phyloP scores from a whole-genome alignment of 2,329 filamentous ascomycete genomes.

The Dactylellina haptotyla region DNA sequence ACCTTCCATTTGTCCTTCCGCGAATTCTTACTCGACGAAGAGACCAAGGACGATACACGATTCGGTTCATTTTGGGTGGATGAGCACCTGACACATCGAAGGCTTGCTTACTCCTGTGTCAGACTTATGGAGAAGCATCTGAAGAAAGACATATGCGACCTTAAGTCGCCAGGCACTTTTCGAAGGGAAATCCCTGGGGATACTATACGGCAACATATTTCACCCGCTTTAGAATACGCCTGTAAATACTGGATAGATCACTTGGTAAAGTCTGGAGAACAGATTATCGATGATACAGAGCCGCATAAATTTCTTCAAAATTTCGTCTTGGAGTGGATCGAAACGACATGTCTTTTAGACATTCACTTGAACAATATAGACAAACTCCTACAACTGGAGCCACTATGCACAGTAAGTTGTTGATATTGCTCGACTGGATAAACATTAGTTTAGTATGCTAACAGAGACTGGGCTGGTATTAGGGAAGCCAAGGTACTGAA shows the following conservation, averaged over 20 bases:
- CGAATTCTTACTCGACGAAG: constrained; percentile 18
- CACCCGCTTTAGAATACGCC: constrained; percentile 58
- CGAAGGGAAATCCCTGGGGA: constrained; percentile 52
- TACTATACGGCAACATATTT: not conserved
- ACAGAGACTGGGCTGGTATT: not conserved
- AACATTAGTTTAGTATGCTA: not conserved
- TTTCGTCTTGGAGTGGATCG: not conserved
- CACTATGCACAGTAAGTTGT: no score
- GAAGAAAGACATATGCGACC: constrained; percentile 58
- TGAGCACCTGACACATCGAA: not conserved
- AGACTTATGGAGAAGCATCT: not conserved
- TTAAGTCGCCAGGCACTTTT: constrained; percentile 37
- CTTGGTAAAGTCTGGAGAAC: constrained; percentile 57
- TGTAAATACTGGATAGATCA: constrained; percentile 61
- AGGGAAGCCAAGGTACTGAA: no score
- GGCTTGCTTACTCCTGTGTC: not conserved
- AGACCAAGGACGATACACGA: not conserved
- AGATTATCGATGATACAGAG: constrained; percentile 58
- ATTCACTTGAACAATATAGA: no score
- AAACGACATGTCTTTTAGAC: no score
- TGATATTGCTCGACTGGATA: not conserved
- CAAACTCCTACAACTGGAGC: no score
- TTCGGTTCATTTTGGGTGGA: constrained; percentile 45
- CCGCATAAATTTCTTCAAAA: constrained; percentile 59
- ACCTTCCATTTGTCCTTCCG: constrained; percentile 38